A percentile compares a stretch with the other conserved stretches of the same genome.
Evolutionary conservation across 2,329 filamentous ascomycete genomes (phyloP).

Genomic region (Fusarium metavorans): DNA sequence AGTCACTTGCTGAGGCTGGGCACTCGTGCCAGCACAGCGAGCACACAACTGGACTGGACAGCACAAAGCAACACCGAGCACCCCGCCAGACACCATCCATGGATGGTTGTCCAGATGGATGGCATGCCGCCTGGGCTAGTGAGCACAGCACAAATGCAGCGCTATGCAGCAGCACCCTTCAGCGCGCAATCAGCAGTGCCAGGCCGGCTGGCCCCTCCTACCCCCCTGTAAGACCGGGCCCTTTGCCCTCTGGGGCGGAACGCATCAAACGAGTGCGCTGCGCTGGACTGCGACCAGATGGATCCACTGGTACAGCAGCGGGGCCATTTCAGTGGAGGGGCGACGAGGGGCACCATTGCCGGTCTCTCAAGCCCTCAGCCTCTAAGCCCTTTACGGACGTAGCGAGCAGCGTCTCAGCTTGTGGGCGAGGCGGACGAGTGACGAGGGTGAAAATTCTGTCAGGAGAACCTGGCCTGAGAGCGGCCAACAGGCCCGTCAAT

Average conservation of each 20-base stretch:
- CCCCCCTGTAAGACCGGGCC: conserved; percentile 25
- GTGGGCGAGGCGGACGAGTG: conserved; percentile 38
- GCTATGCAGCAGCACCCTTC: conserved; percentile 37
- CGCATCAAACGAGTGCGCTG: conserved; percentile 18
- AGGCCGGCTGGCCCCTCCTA: conserved; percentile 25
- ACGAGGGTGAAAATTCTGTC: conserved; percentile 49
- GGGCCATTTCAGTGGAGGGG: conserved; percentile 43
- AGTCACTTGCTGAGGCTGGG: conserved; percentile 44
- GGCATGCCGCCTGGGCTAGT: conserved; percentile 24
- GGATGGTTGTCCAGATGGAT: background rate
- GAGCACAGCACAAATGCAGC: conserved; percentile 29
- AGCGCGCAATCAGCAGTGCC: conserved; percentile 27
- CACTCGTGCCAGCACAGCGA: conserved; percentile 47
- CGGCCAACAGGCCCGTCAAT: conserved; percentile 30
- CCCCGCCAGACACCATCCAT: conserved; percentile 1
- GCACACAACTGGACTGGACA: conserved; percentile 34
- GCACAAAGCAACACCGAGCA: conserved; percentile 21
- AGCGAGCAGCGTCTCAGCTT: conserved; percentile 38
- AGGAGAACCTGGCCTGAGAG: conserved; percentile 45
- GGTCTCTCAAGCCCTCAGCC: conserved; percentile 18
- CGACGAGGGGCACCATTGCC: conserved; percentile 35
- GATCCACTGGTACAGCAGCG: conserved; percentile 41
- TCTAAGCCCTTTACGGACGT: conserved; percentile 40
- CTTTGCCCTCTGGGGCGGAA: conserved; percentile 19
- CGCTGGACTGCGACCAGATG: conserved; percentile 22